Base-by-base conservation (phyloP, 345 rosid species). In the Eucalyptus victrix region DNA sequence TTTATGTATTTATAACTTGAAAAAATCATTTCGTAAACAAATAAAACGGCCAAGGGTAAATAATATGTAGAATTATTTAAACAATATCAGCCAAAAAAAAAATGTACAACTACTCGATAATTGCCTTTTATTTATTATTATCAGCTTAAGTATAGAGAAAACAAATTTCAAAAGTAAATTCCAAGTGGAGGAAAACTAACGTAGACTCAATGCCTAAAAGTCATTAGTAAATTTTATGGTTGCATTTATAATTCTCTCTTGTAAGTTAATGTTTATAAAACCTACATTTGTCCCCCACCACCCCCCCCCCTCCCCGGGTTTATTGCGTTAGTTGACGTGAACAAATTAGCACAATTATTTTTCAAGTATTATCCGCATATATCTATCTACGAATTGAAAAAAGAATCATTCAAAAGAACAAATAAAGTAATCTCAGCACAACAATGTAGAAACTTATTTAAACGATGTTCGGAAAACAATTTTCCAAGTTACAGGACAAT, bases 271-370 rank as follows among this genome's bases (percentile, higher is more conserved):
- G 83, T 76, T 23, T 21, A 37, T 21, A 37, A 37, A 37, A 37
- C 83, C 28, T 21, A 37, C 16, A 76, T 21, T 11, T 72, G 42
- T 8, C 7, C 42, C 42, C 80, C 18, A n/a, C 11, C 9, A 6
- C 5, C 5, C 1, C 24, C 10, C 23, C 19, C 4, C 9, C 3
- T 3, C 21, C 9, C 10, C 0, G 4, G 10, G 42, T 67, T 32
- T 9, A 67, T 32, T 32, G 80, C 42, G 1, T 32, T 67, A 67
- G 42, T 69, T 69, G 13, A 32, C 42, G 80, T 17, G 13, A 7
- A 3, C 83, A 37, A 76, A 76, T 76, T 40, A 76, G 83, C 12
- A 6, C 30, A 11, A 76, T 37, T 37, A 76, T 76, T 37, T 37
- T 37, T 19, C 26, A 37, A 37, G 9, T 40, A 21, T 21, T 21